Base-by-base conservation (phyloP, 73 alveolate species). In the Paraurostyla sp. region DNA sequence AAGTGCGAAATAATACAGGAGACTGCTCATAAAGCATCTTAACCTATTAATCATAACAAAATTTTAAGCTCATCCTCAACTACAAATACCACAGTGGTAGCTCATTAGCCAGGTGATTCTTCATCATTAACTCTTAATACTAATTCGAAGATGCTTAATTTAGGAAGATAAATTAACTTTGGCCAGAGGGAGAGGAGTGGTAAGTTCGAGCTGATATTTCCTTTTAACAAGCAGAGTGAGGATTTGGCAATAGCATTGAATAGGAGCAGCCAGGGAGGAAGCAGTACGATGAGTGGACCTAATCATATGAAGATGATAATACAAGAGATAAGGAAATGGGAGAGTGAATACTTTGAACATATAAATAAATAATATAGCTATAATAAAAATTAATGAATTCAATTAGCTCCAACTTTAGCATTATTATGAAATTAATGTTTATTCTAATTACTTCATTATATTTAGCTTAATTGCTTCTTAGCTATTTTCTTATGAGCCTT, bases 221-320 rank as follows among this genome's bases (percentile, higher is more conserved):
- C 95, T 0, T 90, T 90, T 50, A 90, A 63, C 68, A 57, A 83
- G 46, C 40, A 46, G 27, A 59, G 86, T 35, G 93, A 90, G 42
- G 89, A 84, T 45, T 71, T 90, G 16, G 92, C 92, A 1, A 60
- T 83, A 0, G 71, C 81, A 1, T 50, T 88, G 16, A 88, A 88
- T 52, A 50, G 83, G 57, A 76, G n/a, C n/a, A n/a, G 75, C 33
- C 38, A 38, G 30, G 60, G 81, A 11, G 25, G 51, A 25, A 59
- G 83, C 40, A 46, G n/a, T n/a, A n/a, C n/a, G n/a, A n/a, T 83
- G 50, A 76, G 85, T 23, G 90, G 86, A 15, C 94, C 94, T 0
- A 88, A 75, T 65, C 59, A 58, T 75, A 88, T 88, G 94, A 88
- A 88, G 60, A 54, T 58, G 90, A 41, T 88, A n/a, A 65, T 88